phyloP scores from a whole-genome alignment of 2,329 filamentous ascomycete species.

The Trichoderma atrobrunneum region DNA sequence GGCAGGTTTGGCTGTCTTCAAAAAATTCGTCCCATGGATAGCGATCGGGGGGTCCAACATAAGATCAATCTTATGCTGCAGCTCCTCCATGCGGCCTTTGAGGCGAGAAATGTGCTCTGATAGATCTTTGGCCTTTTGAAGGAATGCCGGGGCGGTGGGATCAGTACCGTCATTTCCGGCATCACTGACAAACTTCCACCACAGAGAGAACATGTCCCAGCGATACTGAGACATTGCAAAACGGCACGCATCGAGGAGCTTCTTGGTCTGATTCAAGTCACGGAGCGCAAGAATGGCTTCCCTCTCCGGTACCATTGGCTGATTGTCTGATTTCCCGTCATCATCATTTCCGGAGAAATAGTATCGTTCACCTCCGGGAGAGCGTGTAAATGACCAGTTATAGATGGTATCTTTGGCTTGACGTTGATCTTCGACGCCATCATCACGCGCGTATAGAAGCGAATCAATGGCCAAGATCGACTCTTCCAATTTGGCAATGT shows the following conservation, averaged over 20 bases:
- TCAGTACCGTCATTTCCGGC: background rate
- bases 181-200: conserved; percentile 37
- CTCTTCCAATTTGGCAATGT: background rate
- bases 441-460: background rate
- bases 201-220: conserved; percentile 42
- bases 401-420: background rate
- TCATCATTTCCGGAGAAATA: background rate
- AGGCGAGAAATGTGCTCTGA: background rate
- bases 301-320: background rate
- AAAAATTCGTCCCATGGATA: background rate
- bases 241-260: conserved; percentile 24
- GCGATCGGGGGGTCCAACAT: background rate
- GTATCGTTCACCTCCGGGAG: background rate
- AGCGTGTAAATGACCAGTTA: background rate
- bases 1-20: background rate
- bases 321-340: background rate
- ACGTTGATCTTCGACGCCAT: background rate
- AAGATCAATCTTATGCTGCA: background rate
- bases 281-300: background rate
- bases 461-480: background rate
- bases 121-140: background rate
- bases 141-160: background rate
- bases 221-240: conserved; percentile 26
- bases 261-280: conserved; percentile 20
- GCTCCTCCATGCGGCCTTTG: background rate